phyloP scores from a whole-genome alignment of 176 grass and related monocot genomes.

The Raddia guianensis region DNA sequence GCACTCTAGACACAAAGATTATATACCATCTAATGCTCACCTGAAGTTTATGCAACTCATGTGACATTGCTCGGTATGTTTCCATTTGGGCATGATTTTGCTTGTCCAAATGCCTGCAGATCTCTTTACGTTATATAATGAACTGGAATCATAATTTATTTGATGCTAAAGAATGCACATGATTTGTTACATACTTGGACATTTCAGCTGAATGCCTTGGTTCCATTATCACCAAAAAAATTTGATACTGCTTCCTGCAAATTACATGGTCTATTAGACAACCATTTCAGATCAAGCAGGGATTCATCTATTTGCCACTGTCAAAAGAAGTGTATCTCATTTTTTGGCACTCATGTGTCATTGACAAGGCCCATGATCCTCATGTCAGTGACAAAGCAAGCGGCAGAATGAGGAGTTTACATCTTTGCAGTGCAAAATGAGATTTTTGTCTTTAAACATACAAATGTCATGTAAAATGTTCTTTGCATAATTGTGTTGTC shows the following conservation, averaged over 20 bases:
- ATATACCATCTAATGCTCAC: conserved; percentile 26
- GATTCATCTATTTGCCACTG: not conserved
- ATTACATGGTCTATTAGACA: conserved; percentile 29
- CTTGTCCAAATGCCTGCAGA: conserved; percentile 80
- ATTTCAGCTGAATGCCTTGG: conserved; percentile 68
- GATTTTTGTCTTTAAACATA: not conserved
- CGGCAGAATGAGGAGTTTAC: no score
- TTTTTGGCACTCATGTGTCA: no score
- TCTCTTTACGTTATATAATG: conserved; percentile 27
- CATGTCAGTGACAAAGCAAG: no score
- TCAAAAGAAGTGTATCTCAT: no score
- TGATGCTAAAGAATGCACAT: conserved; percentile 1
- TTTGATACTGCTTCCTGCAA: conserved; percentile 38
- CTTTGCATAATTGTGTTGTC: not conserved
- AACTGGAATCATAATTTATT: conserved; percentile 9
- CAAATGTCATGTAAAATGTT: not conserved
- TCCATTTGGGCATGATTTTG: conserved; percentile 72
- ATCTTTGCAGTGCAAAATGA: no score
- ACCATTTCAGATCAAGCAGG: conserved; percentile 20
- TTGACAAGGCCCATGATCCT: no score
- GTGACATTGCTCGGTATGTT: conserved; percentile 68
- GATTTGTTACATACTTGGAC: conserved; percentile 48
- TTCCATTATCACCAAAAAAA: conserved; percentile 61
- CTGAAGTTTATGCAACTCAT: conserved; percentile 77
- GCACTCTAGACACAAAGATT: conserved; percentile 12